Base-by-base conservation (phyloP, 495 filamentous ascomycete species). In the Aspergillus avenaceus region DNA sequence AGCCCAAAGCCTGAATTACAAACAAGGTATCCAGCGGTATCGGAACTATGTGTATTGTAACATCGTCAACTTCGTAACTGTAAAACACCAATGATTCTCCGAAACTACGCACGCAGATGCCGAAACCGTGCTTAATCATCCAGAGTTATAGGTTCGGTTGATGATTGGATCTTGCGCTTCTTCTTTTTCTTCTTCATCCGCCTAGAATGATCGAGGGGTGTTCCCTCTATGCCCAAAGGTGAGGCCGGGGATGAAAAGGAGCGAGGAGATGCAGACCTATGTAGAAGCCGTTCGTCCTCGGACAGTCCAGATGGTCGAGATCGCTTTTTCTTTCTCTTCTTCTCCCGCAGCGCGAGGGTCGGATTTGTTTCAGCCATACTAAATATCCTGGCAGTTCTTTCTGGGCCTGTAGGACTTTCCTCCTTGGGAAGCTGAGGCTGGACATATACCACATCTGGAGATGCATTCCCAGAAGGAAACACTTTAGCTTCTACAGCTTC, bases 251-350 rank as follows among this genome's bases (percentile, higher is more conserved):
- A 49, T 8, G 41, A 41, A n/a, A 24, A 13, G 2, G 52, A 36
- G 6, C 0, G 16, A 5, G 50, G 28, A 4, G 52, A 59, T 37
- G 41, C 34, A 2, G 40, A 22, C 16, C 28, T 12, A 11, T 14
- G 14, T 22, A n/a, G 25, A 4, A 40, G 41, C n/a, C 26, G 41
- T 18, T 61, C 58, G 22, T 55, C 45, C 22, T 61, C 54, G 13
- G 54, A 54, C 8, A 29, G 3, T 36, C 19, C 25, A 12, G 49
- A 48, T 12, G 40, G 29, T 2, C 42, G 32, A 22, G 46, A 41
- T 18, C 50, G 46, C 26, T 58, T 58, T 23, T 47, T 50, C 29
- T 50, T 52, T 19, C 38, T 51, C 36, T 47, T 51, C 31, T 47
- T 29, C 26, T 47, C 28, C n/a, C 50, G 40, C 16, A 46, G 27